Evolutionary conservation across 352 stramenopile genomes (phyloP), one percentile per base, ranked within the genome.

Genomic region (Phytophthora crassamura): DNA sequence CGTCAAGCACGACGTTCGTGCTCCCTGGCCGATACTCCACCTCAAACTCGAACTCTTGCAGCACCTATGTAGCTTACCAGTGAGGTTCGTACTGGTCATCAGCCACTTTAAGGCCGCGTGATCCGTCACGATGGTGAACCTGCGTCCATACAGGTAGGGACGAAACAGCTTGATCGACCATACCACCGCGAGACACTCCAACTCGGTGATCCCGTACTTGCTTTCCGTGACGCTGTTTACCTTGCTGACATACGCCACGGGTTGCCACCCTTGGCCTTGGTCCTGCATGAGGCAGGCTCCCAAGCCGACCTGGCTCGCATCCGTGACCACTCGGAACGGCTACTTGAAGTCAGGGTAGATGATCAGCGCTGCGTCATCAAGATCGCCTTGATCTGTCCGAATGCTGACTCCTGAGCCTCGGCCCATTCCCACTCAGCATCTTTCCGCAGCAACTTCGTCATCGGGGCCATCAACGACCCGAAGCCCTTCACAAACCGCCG

Each of bases 41-140:
- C 18, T 53, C 22, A 15, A 72, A 59, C 43, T 72, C 18, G 41
- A 65, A 72, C 16, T 72, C 56, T 25, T 69, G 62, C 9, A 76
- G 63, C 62, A 76, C 1, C 59, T 16, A 7, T 72, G 58, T 16
- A 72, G 33, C n/a, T 36, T 25, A 2, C 34, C 40, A 1, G 15
- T 48, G 7, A 66, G 58, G 9, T 48, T 48, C 8, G 41, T 16
- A n/a, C 41, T 48, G 9, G 16, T 34, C 41, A 48, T 48, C 15
- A 48, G n/a, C n/a, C n/a, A n/a, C n/a, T n/a, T n/a, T n/a, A n/a
- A n/a, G n/a, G n/a, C n/a, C n/a, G n/a, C n/a, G n/a, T n/a, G n/a
- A n/a, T n/a, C n/a, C n/a, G n/a, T n/a, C n/a, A n/a, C n/a, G n/a
- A n/a, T n/a, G n/a, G n/a, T n/a, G n/a, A n/a, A n/a, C n/a, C n/a